Conservation (phyloP, 2,329 filamentous ascomycete genomes). For the Periglandula ipomoeae region DNA sequence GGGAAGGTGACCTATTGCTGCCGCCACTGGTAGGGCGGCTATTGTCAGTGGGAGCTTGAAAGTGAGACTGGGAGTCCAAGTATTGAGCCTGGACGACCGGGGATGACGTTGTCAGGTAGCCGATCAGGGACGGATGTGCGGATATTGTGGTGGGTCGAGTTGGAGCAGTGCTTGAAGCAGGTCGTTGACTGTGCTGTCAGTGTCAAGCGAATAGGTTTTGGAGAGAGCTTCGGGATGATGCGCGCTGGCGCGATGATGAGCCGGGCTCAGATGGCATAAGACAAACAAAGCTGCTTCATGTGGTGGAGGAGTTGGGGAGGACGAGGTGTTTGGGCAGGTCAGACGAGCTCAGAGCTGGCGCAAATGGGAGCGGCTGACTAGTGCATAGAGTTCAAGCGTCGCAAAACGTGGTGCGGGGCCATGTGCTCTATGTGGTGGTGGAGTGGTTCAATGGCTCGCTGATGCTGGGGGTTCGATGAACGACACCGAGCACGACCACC, state of each 20-base stretch:
- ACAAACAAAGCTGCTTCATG: neutral
- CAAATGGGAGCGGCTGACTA: neutral
- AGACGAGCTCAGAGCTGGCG: neutral
- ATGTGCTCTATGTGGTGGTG: too few species aligned
- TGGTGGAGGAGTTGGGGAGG: neutral
- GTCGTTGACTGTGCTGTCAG: conserved; percentile 3
- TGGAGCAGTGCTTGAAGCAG: conserved; percentile 16
- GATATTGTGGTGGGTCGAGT: conserved; percentile 27
- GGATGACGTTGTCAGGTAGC: conserved; percentile 60
- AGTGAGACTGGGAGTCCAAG: conserved; percentile 20
- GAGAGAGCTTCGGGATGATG: neutral
- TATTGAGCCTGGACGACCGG: conserved; percentile 53
- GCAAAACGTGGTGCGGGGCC: neutral
- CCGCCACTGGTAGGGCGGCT: conserved; percentile 50
- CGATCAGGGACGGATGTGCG: conserved; percentile 55
- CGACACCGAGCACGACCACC: neutral
- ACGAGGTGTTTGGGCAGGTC: neutral
- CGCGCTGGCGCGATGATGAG: neutral
- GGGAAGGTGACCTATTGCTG: conserved; percentile 43
- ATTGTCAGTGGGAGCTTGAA: conserved; percentile 23
- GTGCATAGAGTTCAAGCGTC: neutral
- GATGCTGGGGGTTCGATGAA: neutral
- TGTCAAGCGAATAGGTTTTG: neutral
- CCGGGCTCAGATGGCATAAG: neutral
- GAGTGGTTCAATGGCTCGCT: neutral